Evolutionary conservation across 768 basidiomycete species (phyloP).

Genomic region (Mycena indigotica): DNA sequence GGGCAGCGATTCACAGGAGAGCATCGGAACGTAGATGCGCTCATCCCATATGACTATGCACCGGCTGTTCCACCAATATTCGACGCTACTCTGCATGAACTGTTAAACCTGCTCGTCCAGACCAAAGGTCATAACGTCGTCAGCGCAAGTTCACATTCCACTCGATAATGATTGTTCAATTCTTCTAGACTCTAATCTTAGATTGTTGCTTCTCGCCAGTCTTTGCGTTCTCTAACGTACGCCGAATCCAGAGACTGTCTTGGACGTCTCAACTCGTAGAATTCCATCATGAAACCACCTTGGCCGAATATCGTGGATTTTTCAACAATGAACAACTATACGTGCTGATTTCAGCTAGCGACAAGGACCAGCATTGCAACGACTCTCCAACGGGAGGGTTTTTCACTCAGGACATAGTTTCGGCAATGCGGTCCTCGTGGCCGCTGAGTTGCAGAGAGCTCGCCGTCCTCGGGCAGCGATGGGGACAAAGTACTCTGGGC

Average conservation of each 20-base stretch:
- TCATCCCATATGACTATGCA: neutral
- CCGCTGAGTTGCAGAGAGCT: neutral
- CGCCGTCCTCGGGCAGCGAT: neutral
- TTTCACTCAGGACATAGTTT: neutral
- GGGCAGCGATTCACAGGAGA: neutral
- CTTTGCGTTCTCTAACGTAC: no score
- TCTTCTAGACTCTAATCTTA: no score
- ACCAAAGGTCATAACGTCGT: no score
- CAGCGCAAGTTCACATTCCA: no score
- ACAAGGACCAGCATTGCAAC: neutral
- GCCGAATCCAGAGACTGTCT: neutral
- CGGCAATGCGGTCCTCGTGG: neutral
- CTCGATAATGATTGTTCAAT: no score
- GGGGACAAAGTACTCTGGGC: neutral
- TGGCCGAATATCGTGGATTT: neutral
- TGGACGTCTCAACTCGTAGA: neutral
- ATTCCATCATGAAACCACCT: neutral
- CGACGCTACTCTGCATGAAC: no score
- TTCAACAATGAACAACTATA: neutral
- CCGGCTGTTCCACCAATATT: no score
- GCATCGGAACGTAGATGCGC: neutral
- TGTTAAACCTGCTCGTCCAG: no score
- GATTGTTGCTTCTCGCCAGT: no score
- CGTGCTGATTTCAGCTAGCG: neutral
- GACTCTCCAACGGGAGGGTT: neutral